A percentile compares a stretch with the other conserved stretches of the same genome.
These are phyloP conservation scores for Phytophthora pseudosyringae DNA, from an alignment of 352 stramenopile genomes.

Conservation along the genomic window DNA sequence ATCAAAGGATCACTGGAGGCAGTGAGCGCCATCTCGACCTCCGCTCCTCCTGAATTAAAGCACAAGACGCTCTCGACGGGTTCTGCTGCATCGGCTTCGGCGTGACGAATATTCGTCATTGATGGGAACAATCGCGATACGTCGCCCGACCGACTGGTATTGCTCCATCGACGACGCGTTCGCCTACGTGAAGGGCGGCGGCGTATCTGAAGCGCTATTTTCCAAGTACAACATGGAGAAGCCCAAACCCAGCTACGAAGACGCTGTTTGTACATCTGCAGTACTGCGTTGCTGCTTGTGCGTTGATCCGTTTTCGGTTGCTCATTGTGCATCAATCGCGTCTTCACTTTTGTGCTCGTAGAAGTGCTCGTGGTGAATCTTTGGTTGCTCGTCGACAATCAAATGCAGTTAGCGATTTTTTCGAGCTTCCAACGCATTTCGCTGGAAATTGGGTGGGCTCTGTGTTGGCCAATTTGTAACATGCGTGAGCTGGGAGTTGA, in stretches of 20 bases:
- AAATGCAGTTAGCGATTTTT: conserved; percentile 30
- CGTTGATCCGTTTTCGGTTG: conserved; percentile 61
- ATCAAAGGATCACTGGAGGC: conserved; percentile 67
- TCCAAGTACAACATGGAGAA: conserved; percentile 34
- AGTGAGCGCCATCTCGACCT: conserved; percentile 32
- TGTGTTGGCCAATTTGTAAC: conserved; percentile 36
- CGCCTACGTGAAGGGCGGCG: conserved; percentile 10
- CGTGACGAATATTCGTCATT: conserved; percentile 19
- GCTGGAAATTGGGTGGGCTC: conserved; percentile 43
- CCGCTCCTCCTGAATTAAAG: conserved; percentile 60
- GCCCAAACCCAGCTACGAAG: conserved; percentile 38
- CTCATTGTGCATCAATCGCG: conserved; percentile 50
- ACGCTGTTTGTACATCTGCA: conserved; percentile 57
- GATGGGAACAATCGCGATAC: conserved; percentile 31
- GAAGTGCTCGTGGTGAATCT: conserved; percentile 33
- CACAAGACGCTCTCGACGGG: conserved; percentile 49
- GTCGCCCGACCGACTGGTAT: conserved; percentile 38
- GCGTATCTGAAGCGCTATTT: conserved; percentile 23
- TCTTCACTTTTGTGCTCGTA: conserved; percentile 36
- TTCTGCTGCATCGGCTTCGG: conserved; percentile 70
- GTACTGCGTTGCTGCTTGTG: conserved; percentile 47
- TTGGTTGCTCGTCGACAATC: conserved; percentile 47
- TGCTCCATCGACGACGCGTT: conserved; percentile 39
- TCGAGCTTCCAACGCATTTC: conserved; percentile 41
- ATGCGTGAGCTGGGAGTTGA: conserved; percentile 34